A percentile compares a stretch with the other conserved stretches of the same genome.
phyloP scores from a whole-genome alignment of 1,139 yeast species.

The Nakaseomyces glabratus region DNA sequence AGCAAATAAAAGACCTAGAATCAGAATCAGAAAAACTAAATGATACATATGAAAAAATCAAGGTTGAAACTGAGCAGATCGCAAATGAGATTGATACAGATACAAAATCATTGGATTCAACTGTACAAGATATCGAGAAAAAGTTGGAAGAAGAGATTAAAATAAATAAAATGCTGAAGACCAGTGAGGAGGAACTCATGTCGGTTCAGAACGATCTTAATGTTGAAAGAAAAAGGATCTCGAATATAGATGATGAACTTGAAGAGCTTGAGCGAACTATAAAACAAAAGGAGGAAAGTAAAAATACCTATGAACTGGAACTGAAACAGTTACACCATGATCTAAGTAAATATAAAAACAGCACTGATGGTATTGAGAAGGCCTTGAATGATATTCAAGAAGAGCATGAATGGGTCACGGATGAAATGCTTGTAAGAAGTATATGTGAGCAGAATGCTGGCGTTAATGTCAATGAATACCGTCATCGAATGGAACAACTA shows the following conservation, averaged over 20 bases:
- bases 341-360: slow-evolving; percentile 46
- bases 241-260: slow-evolving; percentile 74
- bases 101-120: slow-evolving; percentile 34
- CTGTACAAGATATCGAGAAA: slow-evolving; percentile 36
- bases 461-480: slow-evolving; percentile 54
- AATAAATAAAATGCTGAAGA: slow-evolving; percentile 25
- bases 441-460: slow-evolving; percentile 52
- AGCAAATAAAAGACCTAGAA: slow-evolving; percentile 33
- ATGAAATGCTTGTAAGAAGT: slow-evolving; percentile 45
- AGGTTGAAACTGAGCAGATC: slow-evolving; percentile 65
- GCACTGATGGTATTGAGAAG: slow-evolving; percentile 36
- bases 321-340: slow-evolving; percentile 57
- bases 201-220: slow-evolving; percentile 29
- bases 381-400: slow-evolving; percentile 43
- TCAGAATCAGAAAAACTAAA: slow-evolving; percentile 37
- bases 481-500: slow-evolving; percentile 48
- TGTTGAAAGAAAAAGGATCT: slow-evolving; percentile 49
- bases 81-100: slow-evolving; percentile 45
- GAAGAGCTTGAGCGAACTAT: slow-evolving; percentile 50
- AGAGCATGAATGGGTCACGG: slow-evolving; percentile 68
- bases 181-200: slow-evolving; percentile 9
- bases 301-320: slow-evolving; percentile 45
- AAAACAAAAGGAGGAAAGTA: slow-evolving; percentile 42
- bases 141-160: slow-evolving; percentile 31
- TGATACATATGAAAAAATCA: slow-evolving; percentile 52